These are phyloP conservation scores for Sphagnum fallax DNA, from an alignment of 228 moss, liverwort and hornwort species.

Conservation along the genomic window DNA sequence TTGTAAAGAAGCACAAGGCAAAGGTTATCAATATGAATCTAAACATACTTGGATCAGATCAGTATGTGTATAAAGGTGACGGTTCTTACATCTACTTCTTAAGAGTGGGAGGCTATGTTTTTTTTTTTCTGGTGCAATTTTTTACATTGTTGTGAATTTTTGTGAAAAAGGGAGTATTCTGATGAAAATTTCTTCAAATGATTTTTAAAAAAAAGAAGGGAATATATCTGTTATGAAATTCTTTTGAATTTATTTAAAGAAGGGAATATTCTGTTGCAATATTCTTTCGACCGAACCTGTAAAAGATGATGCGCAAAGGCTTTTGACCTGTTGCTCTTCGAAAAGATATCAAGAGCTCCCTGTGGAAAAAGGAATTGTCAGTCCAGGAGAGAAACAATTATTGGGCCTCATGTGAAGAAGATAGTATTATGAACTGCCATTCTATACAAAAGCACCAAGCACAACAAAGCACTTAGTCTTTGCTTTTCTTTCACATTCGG, in stretches of 20 bases:
- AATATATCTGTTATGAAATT: neutral
- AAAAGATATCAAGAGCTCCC: conserved; percentile 58
- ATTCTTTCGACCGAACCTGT: conserved; percentile 17
- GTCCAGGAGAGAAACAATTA: neutral
- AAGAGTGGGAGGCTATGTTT: too few relatives aligned
- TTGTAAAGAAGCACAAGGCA: neutral
- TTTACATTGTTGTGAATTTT: too few relatives aligned
- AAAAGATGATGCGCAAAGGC: conserved; percentile 57
- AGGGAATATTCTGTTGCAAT: neutral
- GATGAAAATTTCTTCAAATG: neutral
- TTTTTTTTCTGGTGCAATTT: too few relatives aligned
- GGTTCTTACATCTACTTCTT: too few relatives aligned
- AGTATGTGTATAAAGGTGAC: too few relatives aligned
- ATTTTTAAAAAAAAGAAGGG: neutral
- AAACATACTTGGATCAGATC: too few relatives aligned
- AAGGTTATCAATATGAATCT: too few relatives aligned
- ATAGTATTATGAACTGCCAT: neutral
- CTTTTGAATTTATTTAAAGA: neutral
- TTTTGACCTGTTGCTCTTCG: conserved; percentile 55
- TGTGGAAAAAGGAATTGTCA: neutral
- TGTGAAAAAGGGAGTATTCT: too few relatives aligned
- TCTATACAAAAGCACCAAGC: neutral
- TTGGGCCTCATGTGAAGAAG: neutral
- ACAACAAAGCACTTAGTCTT: neutral
- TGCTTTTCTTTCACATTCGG: neutral